Evolutionary conservation across 2,329 filamentous ascomycete genomes (phyloP).

Genomic region (Corynespora cassiicola): DNA sequence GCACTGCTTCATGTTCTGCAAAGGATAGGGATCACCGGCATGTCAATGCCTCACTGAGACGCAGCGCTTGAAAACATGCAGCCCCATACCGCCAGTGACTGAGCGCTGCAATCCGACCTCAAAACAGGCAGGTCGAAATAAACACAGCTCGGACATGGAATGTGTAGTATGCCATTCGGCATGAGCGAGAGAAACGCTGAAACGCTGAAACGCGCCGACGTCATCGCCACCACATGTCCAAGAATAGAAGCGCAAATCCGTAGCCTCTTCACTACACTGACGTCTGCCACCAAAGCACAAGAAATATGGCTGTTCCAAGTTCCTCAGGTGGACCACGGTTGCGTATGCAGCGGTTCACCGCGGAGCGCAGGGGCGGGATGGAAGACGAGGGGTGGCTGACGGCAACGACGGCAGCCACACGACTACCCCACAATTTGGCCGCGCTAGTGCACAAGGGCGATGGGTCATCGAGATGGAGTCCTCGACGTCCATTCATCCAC

Average conservation of each 20-base stretch:
- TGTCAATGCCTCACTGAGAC: too few relatives aligned
- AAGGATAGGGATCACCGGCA: too few relatives aligned
- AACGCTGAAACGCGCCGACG: constrained; percentile 5
- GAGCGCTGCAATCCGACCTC: too few relatives aligned
- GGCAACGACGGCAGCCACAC: constrained; percentile 11
- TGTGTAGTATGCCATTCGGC: too few relatives aligned
- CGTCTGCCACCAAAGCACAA: constrained; percentile 5
- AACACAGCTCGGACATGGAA: too few relatives aligned
- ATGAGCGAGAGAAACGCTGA: too few relatives aligned
- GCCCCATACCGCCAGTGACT: too few relatives aligned
- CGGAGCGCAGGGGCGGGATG: too few relatives aligned
- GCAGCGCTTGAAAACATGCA: too few relatives aligned
- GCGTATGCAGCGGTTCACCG: not conserved
- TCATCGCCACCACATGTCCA: not conserved
- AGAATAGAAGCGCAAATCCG: not conserved
- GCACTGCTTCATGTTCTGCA: too few relatives aligned
- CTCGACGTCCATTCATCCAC: constrained; percentile 13
- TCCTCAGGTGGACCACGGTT: not conserved
- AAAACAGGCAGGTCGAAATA: too few relatives aligned
- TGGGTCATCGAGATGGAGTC: constrained; percentile 8
- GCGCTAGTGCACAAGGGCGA: constrained; percentile 6
- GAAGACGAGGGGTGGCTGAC: constrained; percentile 13
- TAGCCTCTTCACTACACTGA: too few relatives aligned
- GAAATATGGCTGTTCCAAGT: constrained; percentile 6
- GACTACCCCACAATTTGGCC: constrained; percentile 9